A percentile compares a stretch with the other conserved stretches of the same genome.
Conservation (phyloP, 257 asterid genomes). For the Rauvolfia tetraphylla region DNA sequence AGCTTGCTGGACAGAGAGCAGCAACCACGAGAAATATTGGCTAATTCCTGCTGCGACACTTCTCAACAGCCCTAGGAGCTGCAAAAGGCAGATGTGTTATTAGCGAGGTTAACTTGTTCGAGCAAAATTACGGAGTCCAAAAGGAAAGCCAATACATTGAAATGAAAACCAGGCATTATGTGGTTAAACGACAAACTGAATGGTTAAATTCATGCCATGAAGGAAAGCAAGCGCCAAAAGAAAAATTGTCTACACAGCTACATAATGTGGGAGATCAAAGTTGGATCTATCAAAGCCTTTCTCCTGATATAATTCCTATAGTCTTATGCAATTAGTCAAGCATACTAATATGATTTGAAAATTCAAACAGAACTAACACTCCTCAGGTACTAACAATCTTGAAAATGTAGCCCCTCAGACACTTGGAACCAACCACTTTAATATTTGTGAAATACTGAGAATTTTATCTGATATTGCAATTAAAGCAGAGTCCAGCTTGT, state of each 20-base stretch:
- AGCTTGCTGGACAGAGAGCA: constrained; percentile 24
- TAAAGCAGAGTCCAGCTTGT: not conserved
- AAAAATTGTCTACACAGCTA: not conserved
- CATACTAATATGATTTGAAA: not conserved
- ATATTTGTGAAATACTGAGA: not conserved
- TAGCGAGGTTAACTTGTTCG: constrained; percentile 3
- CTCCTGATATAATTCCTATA: not conserved
- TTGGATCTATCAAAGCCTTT: not conserved
- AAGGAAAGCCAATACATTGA: not conserved
- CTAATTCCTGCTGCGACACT: constrained; percentile 41
- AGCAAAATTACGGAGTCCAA: not conserved
- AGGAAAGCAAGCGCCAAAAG: not conserved
- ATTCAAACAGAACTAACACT: not conserved
- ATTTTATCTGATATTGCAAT: not conserved
- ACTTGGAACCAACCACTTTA: not conserved
- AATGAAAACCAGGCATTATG: not conserved
- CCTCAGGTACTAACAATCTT: not conserved
- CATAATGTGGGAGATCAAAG: not conserved
- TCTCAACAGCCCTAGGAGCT: constrained; percentile 52
- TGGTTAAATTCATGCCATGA: not conserved
- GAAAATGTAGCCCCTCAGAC: not conserved
- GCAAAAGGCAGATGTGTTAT: constrained; percentile 19
- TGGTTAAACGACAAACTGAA: not conserved
- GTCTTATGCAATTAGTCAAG: not conserved
- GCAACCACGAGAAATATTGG: constrained; percentile 22